These are phyloP conservation scores for Thalassiosira delicatula DNA, from an alignment of 352 stramenopile genomes.

Conservation along the genomic window DNA sequence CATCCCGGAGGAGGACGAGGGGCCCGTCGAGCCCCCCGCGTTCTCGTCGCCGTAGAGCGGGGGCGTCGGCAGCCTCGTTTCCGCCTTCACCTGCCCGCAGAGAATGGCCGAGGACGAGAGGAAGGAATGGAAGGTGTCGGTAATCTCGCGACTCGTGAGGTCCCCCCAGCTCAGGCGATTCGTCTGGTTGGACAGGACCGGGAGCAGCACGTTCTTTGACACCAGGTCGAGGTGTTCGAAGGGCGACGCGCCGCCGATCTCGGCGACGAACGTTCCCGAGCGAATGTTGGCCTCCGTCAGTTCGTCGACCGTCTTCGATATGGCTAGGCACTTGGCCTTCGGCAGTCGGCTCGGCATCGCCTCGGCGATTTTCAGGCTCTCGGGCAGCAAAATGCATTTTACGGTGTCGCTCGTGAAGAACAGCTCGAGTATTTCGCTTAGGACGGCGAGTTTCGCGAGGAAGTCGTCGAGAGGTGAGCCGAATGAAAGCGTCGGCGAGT, in stretches of 20 bases:
- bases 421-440: slow-evolving; percentile 84
- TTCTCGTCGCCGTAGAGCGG: slow-evolving; percentile 89
- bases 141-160: slow-evolving; percentile 94
- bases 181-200: slow-evolving; percentile 92
- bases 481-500: no score
- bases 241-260: slow-evolving; percentile 89
- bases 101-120: slow-evolving; percentile 95
- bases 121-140: slow-evolving; percentile 97
- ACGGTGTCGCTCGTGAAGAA: slow-evolving; percentile 89
- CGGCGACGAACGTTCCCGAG: slow-evolving; percentile 87
- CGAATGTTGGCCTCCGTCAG: slow-evolving; percentile 81
- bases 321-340: slow-evolving; percentile 89
- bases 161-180: slow-evolving; percentile 96
- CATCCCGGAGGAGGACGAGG: no score
- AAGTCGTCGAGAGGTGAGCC: slow-evolving; percentile 4
- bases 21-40: slow-evolving; percentile 55
- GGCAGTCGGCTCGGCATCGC: slow-evolving; percentile 89
- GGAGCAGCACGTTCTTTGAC: slow-evolving; percentile 93
- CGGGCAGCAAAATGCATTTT: slow-evolving; percentile 89
- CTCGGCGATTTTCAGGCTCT: slow-evolving; percentile 86
- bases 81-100: slow-evolving; percentile 94
- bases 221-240: slow-evolving; percentile 95
- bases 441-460: background rate
- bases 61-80: slow-evolving; percentile 95
- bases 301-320: slow-evolving; percentile 88